Conservation (phyloP, 1,139 yeast genomes). For the Blastobotrys aristatus region DNA sequence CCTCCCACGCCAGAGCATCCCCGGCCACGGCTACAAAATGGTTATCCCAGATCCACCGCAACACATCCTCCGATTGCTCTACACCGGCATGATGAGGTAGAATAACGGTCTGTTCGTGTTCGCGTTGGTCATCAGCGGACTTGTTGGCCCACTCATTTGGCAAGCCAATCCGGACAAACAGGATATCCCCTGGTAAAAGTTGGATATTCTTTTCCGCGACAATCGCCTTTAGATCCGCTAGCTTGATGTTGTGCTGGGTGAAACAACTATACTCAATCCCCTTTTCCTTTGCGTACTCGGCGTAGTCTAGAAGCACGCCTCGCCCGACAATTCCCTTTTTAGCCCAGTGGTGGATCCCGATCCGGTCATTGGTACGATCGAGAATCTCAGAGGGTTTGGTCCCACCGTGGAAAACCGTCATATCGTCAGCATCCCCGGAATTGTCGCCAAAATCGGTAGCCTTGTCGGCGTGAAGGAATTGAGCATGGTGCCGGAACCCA, state of each 20-base stretch:
- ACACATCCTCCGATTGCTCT: slow-evolving; percentile 22
- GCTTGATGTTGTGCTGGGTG: slow-evolving; percentile 22
- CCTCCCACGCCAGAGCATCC: slow-evolving; percentile 29
- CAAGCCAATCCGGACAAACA: slow-evolving; percentile 31
- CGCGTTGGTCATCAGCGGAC: slow-evolving; percentile 16
- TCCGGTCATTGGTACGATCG: slow-evolving; percentile 20
- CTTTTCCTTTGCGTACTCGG: slow-evolving; percentile 26
- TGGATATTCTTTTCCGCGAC: slow-evolving; percentile 20
- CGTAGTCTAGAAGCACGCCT: slow-evolving; percentile 33
- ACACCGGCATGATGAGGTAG: slow-evolving; percentile 23
- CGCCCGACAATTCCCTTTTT: slow-evolving; percentile 32
- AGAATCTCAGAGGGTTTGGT: slow-evolving; percentile 25
- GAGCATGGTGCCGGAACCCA: slow-evolving; percentile 32
- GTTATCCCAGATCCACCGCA: slow-evolving; percentile 27
- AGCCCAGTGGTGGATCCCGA: slow-evolving; percentile 33
- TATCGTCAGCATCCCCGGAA: slow-evolving; percentile 11
- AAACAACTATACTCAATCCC: slow-evolving; percentile 29
- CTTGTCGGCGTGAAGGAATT: slow-evolving; percentile 13
- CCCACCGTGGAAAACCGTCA: slow-evolving; percentile 27
- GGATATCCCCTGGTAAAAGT: slow-evolving; percentile 29
- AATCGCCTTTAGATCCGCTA: slow-evolving; percentile 24
- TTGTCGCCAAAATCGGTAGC: neutral
- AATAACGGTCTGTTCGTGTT: neutral
- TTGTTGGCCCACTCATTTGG: slow-evolving; percentile 28
- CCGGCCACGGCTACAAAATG: slow-evolving; percentile 31